Conservation (phyloP, 2,329 filamentous ascomycete species). For the Hypoxylon sp. region DNA sequence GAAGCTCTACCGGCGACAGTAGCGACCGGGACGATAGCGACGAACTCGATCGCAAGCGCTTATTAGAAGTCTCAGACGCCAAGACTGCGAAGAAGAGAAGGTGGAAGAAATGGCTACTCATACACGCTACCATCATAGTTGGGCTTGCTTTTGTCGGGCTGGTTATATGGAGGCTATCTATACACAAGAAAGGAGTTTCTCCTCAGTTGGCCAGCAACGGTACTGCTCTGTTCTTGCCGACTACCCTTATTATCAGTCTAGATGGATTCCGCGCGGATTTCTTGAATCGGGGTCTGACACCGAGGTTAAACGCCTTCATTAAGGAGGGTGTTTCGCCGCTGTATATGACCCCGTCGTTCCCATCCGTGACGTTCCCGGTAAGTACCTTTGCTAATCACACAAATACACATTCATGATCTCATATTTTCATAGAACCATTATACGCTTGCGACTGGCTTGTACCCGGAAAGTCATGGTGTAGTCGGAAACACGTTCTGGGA, state of each 20-base stretch:
- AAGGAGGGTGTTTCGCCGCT: slow-evolving; percentile 87
- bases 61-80: slow-evolving; percentile 64
- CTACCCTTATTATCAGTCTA: slow-evolving; percentile 92
- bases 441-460: slow-evolving; percentile 90
- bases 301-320: slow-evolving; percentile 83
- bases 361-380: slow-evolving; percentile 90
- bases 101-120: slow-evolving; percentile 69
- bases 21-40: slow-evolving; percentile 73
- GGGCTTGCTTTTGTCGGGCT: slow-evolving; percentile 70
- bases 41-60: slow-evolving; percentile 67
- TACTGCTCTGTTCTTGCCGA: slow-evolving; percentile 89
- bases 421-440: slow-evolving; percentile 77
- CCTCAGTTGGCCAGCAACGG: slow-evolving; percentile 77
- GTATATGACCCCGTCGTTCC: slow-evolving; percentile 96
- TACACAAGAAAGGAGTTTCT: slow-evolving; percentile 58
- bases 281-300: slow-evolving; percentile 85
- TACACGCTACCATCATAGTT: slow-evolving; percentile 66
- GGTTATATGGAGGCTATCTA: slow-evolving; percentile 71
- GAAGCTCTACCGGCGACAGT: slow-evolving; percentile 74
- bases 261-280: slow-evolving; percentile 98
- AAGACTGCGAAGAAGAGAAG: slow-evolving; percentile 65
- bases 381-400: slow-evolving; percentile 49
- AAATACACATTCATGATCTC: slow-evolving; percentile 32
- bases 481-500: slow-evolving; percentile 98
- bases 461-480: slow-evolving; percentile 92